phyloP scores from a whole-genome alignment of 208 protist species.

The Wallacemonas sp. region DNA sequence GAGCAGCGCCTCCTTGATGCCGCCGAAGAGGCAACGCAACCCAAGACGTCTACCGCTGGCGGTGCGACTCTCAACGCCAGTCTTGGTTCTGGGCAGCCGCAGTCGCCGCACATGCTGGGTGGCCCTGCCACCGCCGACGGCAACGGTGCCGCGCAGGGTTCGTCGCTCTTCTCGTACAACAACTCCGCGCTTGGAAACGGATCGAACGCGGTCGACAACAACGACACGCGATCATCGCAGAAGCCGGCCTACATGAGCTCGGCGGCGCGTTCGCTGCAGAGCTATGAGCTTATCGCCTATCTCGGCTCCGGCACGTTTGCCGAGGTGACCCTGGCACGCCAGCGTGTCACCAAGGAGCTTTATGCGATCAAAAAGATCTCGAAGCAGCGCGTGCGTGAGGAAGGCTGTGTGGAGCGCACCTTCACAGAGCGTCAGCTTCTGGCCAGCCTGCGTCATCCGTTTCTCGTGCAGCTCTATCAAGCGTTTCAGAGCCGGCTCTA shows the following conservation, averaged over 20 bases:
- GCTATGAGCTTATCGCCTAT: conserved; percentile 87
- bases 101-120: too few species aligned
- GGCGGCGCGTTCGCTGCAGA: conserved; percentile 76
- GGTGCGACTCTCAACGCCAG: too few species aligned
- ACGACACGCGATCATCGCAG: neutral
- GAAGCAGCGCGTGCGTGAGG: conserved; percentile 81
- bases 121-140: too few species aligned
- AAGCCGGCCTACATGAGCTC: conserved; percentile 35
- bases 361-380: conserved; percentile 90
- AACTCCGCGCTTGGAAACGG: neutral
- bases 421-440: conserved; percentile 89
- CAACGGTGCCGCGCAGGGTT: too few species aligned
- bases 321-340: conserved; percentile 84
- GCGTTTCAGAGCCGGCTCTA: conserved; percentile 84
- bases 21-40: conserved; percentile 14
- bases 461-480: conserved; percentile 76
- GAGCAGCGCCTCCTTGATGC: conserved; percentile 41
- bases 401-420: conserved; percentile 75
- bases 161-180: too few species aligned
- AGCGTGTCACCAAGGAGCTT: conserved; percentile 58
- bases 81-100: too few species aligned
- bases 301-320: conserved; percentile 84
- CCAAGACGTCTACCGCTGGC: neutral
- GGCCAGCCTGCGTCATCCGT: conserved; percentile 73
- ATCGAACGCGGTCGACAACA: neutral